phyloP scores from a whole-genome alignment of 345 rosid species.

The Populus tremula region DNA sequence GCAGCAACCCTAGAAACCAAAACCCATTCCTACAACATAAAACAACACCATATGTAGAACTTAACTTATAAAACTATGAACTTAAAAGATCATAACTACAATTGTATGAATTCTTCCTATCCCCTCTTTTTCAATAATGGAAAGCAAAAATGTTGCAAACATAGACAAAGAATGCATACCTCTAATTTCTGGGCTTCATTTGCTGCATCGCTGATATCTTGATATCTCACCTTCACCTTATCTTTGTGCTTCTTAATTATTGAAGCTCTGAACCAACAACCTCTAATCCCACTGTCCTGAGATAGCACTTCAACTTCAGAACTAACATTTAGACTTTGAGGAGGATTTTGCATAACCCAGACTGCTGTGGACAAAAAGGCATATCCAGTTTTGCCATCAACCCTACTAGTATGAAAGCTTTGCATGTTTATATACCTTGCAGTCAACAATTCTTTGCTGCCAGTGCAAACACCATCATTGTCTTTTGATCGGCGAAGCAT shows the following conservation, averaged over 20 bases:
- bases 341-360: conserved; percentile 16
- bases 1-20: conserved; percentile 49
- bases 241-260: conserved; percentile 56
- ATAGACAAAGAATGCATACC: conserved; percentile 29
- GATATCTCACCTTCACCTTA: conserved; percentile 79
- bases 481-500: conserved; percentile 40
- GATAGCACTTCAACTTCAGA: conserved; percentile 67
- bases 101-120: not conserved
- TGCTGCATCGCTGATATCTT: conserved; percentile 58
- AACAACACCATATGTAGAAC: not conserved
- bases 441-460: conserved; percentile 19
- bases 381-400: conserved; percentile 26
- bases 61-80: no score
- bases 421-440: conserved; percentile 11
- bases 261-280: conserved; percentile 78
- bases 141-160: not conserved
- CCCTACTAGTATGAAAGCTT: not conserved
- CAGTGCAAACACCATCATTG: conserved; percentile 8
- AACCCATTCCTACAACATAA: conserved; percentile 68
- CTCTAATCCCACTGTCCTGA: conserved; percentile 82
- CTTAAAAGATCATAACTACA: not conserved
- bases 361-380: conserved; percentile 13
- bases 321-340: conserved; percentile 45
- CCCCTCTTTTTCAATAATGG: not conserved
- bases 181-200: conserved; percentile 66